Evolutionary conservation across 768 basidiomycete species (phyloP).

Genomic region (Leucogyrophana mollusca): DNA sequence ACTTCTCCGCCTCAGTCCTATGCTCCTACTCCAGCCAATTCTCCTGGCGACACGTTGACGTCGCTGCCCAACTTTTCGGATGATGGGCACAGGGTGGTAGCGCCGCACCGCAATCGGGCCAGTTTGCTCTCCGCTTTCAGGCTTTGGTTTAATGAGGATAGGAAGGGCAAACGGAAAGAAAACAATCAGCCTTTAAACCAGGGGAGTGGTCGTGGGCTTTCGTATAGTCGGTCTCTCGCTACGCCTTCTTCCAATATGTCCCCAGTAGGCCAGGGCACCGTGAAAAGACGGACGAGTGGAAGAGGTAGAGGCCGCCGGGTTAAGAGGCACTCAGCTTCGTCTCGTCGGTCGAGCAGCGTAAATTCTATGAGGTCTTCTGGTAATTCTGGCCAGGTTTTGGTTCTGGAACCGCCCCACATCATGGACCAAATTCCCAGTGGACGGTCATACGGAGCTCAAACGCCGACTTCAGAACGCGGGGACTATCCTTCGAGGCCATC

Average conservation of each 20-base stretch:
- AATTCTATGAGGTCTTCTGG: slow-evolving; percentile 77
- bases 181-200: slow-evolving; percentile 13
- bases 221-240: slow-evolving; percentile 24
- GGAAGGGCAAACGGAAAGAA: slow-evolving; percentile 82
- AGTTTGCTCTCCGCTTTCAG: slow-evolving; percentile 84
- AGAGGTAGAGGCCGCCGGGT: slow-evolving; percentile 48
- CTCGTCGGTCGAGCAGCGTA: slow-evolving; percentile 87
- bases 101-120: slow-evolving; percentile 61
- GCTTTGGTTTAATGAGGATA: slow-evolving; percentile 90
- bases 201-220: slow-evolving; percentile 17
- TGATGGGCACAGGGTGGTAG: slow-evolving; percentile 30
- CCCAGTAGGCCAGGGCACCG: slow-evolving; percentile 31
- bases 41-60: slow-evolving; percentile 51
- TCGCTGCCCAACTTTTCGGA: slow-evolving; percentile 42
- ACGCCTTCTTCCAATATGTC: slow-evolving; percentile 26
- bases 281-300: slow-evolving; percentile 53
- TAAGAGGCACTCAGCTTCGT: slow-evolving; percentile 73
- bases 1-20: slow-evolving; percentile 35
- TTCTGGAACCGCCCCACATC: slow-evolving; percentile 57
- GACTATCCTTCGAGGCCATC: slow-evolving; percentile 80
- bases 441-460: slow-evolving; percentile 74
- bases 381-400: slow-evolving; percentile 42
- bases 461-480: slow-evolving; percentile 84
- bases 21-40: slow-evolving; percentile 48
- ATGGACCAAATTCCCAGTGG: slow-evolving; percentile 55